Conservation (phyloP, 352 stramenopile species). For the Phytophthora chlamydospora region DNA sequence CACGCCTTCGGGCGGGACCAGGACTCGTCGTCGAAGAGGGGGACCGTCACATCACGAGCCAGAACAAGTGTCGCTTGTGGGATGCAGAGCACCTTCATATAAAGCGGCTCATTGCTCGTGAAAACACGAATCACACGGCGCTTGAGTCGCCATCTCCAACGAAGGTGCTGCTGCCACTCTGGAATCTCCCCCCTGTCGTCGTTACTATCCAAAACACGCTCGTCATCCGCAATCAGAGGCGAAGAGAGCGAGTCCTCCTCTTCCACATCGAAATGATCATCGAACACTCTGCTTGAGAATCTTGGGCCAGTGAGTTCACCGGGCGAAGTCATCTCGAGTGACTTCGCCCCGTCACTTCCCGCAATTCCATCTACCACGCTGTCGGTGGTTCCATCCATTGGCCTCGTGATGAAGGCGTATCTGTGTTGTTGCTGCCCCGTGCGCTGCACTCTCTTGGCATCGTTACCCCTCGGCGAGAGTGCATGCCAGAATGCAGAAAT, state of each 20-base stretch:
- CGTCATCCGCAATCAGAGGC: constrained; percentile 60
- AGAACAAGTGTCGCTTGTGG: constrained; percentile 60
- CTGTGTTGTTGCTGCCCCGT: constrained; percentile 18
- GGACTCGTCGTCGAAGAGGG: constrained; percentile 65
- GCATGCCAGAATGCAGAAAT: constrained; percentile 84
- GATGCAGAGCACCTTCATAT: constrained; percentile 58
- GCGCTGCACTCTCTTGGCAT: constrained; percentile 19
- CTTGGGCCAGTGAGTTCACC: constrained; percentile 14
- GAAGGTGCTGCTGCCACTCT: constrained; percentile 75
- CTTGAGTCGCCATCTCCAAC: constrained; percentile 72
- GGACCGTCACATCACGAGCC: constrained; percentile 70
- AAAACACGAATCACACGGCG: constrained; percentile 55
- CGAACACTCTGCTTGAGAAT: constrained; percentile 59
- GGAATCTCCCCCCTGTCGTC: constrained; percentile 45
- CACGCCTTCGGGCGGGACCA: constrained; percentile 88
- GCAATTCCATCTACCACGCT: constrained; percentile 6
- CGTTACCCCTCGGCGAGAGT: constrained; percentile 41
- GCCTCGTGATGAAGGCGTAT: constrained; percentile 59
- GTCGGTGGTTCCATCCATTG: constrained; percentile 8
- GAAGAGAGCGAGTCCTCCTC: constrained; percentile 62
- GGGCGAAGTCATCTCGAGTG: constrained; percentile 35
- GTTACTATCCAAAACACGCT: constrained; percentile 31
- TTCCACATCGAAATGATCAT: constrained; percentile 67
- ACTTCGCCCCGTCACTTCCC: constrained; percentile 6
- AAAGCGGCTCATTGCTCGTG: constrained; percentile 43